Evolutionary conservation across 176 grass and related monocot genomes (phyloP), one percentile per base, ranked within the genome.

Genomic region (Phragmites australis): DNA sequence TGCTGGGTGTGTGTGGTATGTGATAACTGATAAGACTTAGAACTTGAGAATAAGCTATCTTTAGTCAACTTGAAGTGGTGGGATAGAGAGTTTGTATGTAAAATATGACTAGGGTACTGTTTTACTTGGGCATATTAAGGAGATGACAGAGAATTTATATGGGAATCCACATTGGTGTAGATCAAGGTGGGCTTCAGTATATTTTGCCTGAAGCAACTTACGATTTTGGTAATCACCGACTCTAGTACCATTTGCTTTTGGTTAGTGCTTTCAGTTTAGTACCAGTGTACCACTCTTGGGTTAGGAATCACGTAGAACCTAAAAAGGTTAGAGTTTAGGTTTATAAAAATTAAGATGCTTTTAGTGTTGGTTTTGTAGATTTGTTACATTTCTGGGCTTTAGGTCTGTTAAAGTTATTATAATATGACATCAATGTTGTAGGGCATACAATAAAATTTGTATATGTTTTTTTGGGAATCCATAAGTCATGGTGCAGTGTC

Each of bases 71-170:
- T 27, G 25, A 74, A 39, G 31, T 41, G 2, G 42, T 60, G 42
- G 8, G 31, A 29, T 76, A 32, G 78, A 69, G 10, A 65, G 30
- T 2, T 55, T 53, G 7, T 55, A n/a, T 26, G 62, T 65, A 65
- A 79, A 68, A 29, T 86, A 18, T 86, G 42, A 52, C 12, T 46
- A 76, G 7, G 18, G 15, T 41, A 48, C n/a, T 70, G 47, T 60
- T 31, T 50, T 62, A 76, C 8, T 87, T 8, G 32, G 50, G 19
- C 46, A 63, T 76, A 15, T 60, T 67, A 52, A 48, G 43, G 57
- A 16, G 57, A 2, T 60, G 4, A 0, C 1, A n/a, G 18, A 62
- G 31, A 7, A 62, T 62, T 16, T n/a, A 5, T 7, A 18, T 74
- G 15, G 2, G 41, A 26, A 5, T 75, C 21, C 81, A 25, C 23